Evolutionary conservation across 2,329 filamentous ascomycete species (phyloP), one percentile per base, ranked within the genome.

Genomic region (Talaromyces sp.): DNA sequence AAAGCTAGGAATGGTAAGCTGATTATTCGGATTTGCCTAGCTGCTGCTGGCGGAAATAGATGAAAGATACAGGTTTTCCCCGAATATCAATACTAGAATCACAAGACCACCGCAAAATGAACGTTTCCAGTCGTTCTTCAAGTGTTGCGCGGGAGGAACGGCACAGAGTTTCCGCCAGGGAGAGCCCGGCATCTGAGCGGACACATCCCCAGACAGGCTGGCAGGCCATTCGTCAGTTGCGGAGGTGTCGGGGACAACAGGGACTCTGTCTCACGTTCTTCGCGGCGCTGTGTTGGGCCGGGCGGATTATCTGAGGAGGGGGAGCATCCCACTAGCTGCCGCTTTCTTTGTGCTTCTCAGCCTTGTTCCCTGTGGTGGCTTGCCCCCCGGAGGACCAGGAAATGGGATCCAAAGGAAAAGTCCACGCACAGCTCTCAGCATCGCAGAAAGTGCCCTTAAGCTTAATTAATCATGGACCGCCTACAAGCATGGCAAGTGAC

Each of bases 221-320:
- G 60, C 60, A 56, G n/a, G 38, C 60, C 56, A 62, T 59, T 62
- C 56, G 52, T 54, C 60, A 57, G 52, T 50, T 62, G 56, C 35
- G 57, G 57, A 58, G 53, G 31, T 31, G 27, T 21, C 56, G 32
- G 56, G 56, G 50, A 29, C 35, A 50, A 57, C 46, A 48, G 26
- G 43, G 12, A 31, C 35, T 19, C 38, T 56, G 58, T 60, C 58
- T 56, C 54, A 60, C 54, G 32, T 54, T 54, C 27, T 48, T 58
- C n/a, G 51, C 41, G 48, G 26, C 27, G 26, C 48, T 26, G 48
- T 29, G 24, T 52, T 26, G 48, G 48, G 24, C 24, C 17, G 24
- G 26, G 24, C 12, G 24, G 43, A 29, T 29, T 29, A 11, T 52
- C 48, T 27, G 48, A 52, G 48, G 48, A 52, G 48, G 48, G 48